Conservation (phyloP, 2,329 filamentous ascomycete genomes). For the Fusarium newnesense region DNA sequence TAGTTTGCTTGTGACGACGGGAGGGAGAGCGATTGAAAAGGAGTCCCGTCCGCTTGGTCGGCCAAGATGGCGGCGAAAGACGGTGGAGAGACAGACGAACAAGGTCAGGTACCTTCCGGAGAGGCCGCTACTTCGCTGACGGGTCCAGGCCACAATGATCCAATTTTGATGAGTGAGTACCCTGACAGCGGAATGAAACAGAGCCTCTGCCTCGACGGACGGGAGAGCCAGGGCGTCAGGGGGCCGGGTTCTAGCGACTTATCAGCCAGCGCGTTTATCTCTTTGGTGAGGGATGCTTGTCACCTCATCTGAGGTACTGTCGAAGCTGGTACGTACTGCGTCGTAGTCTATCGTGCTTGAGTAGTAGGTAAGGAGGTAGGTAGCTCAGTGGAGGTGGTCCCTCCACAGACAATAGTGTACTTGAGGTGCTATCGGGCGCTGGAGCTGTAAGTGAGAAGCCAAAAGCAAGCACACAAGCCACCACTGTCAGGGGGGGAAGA, state of each 20-base stretch:
- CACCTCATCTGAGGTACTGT: conserved; percentile 4
- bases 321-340: conserved; percentile 16
- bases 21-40: conserved; percentile 29
- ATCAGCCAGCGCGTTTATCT: conserved; percentile 31
- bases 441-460: conserved; percentile 4
- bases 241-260: conserved; percentile 24
- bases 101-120: conserved; percentile 34
- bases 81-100: conserved; percentile 24
- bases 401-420: conserved; percentile 16
- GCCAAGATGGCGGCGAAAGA: conserved; percentile 35
- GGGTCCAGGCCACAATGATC: conserved; percentile 36
- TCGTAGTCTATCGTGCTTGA: neutral
- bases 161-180: conserved; percentile 31
- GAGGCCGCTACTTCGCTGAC: conserved; percentile 35
- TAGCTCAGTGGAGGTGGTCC: neutral
- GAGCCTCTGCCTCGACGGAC: conserved; percentile 27
- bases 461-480: conserved; percentile 12
- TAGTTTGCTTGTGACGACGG: conserved; percentile 25
- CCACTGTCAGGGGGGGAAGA: conserved; percentile 16
- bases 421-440: conserved; percentile 12
- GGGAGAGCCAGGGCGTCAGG: neutral
- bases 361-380: neutral
- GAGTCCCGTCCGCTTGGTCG: conserved; percentile 22
- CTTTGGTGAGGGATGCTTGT: conserved; percentile 20
- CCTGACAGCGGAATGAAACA: conserved; percentile 33